Conservation (phyloP, 805 yeast genomes). For the Candida michaelii region DNA sequence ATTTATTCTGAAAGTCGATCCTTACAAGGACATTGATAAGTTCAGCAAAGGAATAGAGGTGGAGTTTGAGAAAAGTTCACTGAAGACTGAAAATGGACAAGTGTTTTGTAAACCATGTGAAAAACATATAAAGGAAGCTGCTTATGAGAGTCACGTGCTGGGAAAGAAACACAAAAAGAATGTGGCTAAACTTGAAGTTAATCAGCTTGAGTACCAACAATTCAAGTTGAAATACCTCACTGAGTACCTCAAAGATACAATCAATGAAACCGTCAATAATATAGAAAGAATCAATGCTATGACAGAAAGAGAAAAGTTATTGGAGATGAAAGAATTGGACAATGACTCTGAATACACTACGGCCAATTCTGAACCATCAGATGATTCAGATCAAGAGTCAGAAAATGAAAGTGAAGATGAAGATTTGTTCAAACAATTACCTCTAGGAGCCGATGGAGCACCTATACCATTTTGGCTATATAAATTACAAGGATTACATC, state of each 20-base stretch:
- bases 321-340: conserved; percentile 45
- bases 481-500: conserved; percentile 82
- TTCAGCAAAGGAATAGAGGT: conserved; percentile 12
- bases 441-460: conserved; percentile 83
- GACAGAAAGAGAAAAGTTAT: conserved; percentile 65
- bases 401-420: conserved; percentile 21
- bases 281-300: conserved; percentile 65
- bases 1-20: conserved; percentile 49
- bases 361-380: conserved; percentile 25
- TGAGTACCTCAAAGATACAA: conserved; percentile 35
- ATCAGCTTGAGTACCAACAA: conserved; percentile 26
- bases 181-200: conserved; percentile 3
- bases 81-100: conserved; percentile 21
- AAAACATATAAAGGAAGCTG: conserved; percentile 61
- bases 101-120: conserved; percentile 66
- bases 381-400: conserved; percentile 19
- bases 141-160: conserved; percentile 62
- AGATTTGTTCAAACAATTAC: conserved; percentile 58
- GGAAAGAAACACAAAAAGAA: conserved; percentile 77
- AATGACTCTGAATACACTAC: conserved; percentile 42
- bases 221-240: conserved; percentile 38
- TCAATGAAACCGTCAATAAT: conserved; percentile 55
- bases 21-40: conserved; percentile 43
- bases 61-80: conserved; percentile 1
- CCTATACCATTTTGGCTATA: conserved; percentile 95